Evolutionary conservation across 148 eudicot species (phyloP).

Genomic region (Rhododendron henanense): DNA sequence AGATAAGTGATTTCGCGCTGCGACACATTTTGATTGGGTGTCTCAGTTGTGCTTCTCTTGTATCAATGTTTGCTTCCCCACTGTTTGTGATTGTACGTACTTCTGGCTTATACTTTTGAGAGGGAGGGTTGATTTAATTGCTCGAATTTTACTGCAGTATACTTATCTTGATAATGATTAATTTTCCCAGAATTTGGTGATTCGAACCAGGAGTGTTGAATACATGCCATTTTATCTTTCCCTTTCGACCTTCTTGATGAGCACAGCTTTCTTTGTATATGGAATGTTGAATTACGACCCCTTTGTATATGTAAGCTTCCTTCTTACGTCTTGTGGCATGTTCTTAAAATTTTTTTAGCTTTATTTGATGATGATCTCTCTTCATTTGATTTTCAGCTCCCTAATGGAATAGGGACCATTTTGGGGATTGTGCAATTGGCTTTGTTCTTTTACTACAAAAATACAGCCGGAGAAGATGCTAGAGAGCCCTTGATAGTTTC

Average conservation of each 20-base stretch:
- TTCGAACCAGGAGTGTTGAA: slow-evolving; percentile 74
- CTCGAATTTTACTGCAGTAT: neutral
- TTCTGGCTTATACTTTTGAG: neutral
- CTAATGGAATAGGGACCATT: slow-evolving; percentile 77
- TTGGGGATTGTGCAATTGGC: slow-evolving; percentile 62
- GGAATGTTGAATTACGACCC: slow-evolving; percentile 73
- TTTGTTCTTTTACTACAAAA: slow-evolving; percentile 47
- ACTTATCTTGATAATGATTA: slow-evolving; percentile 4
- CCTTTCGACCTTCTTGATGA: slow-evolving; percentile 81
- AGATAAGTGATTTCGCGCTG: slow-evolving; percentile 28
- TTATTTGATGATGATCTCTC: neutral
- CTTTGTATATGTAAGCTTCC: slow-evolving; percentile 62
- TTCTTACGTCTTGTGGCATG: neutral
- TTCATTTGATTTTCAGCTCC: slow-evolving; percentile 53
- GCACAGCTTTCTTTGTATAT: slow-evolving; percentile 62
- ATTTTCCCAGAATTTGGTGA: slow-evolving; percentile 62
- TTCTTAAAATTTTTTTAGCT: neutral
- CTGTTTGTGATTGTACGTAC: slow-evolving; percentile 70
- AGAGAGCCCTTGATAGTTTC: slow-evolving; percentile 55
- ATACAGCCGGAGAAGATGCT: slow-evolving; percentile 31
- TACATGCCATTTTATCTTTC: slow-evolving; percentile 94
- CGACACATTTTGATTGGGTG: slow-evolving; percentile 59
- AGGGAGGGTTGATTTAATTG: slow-evolving; percentile 4
- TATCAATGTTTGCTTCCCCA: slow-evolving; percentile 94
- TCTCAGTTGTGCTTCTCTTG: slow-evolving; percentile 61